Base-by-base conservation (phyloP, 805 yeast genomes). In the Kurtzmaniella fragi region DNA sequence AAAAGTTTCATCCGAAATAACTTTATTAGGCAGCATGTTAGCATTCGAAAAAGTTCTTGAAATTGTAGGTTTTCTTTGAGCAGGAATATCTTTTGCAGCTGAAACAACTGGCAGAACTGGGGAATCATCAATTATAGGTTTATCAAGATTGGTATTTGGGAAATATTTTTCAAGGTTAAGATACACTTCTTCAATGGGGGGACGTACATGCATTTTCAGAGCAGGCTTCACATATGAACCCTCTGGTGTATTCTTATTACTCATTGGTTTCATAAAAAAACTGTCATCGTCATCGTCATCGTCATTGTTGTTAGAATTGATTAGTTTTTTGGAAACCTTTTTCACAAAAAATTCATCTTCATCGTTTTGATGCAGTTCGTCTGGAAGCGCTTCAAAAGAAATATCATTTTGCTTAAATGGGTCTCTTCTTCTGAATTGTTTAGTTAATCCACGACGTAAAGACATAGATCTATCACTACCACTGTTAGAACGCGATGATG, bases 121-220 rank as follows among this genome's bases (percentile, higher is more conserved):
- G 2, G 84, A 79, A 46, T 84, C 95, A 44, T 77, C 78, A 17
- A 91, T 77, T 27, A 93, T 87, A 2, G 97, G 95, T 50, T 83
- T 84, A 56, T 93, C 99, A 43, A 93, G 71, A 60, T 91, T 91
- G 0, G 97, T 81, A 50, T 84, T 75, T 0, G 99, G 99, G 70
- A 93, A 93, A 57, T 85, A 93, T 53, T 78, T 77, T 49, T 93
- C 99, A 45, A 93, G 73, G 51, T 93, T 90, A 40, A 88, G 87
- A 56, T 90, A 93, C 25, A 93, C 83, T 31, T 86, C 95, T 53
- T 91, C 98, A 1, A 95, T 84, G 0, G 98, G 89, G 2, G 99
- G 99, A 56, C 99, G 78, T 12, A 93, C 82, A 6, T 83, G 80
- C 87, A 67, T 61, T 4, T 40, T 40, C n/a, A 25, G 31, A 12